A percentile compares a stretch with the other conserved stretches of the same genome.
These are phyloP conservation scores for Hygrocybe punicea DNA, from an alignment of 768 basidiomycete species.

Conservation along the genomic window DNA sequence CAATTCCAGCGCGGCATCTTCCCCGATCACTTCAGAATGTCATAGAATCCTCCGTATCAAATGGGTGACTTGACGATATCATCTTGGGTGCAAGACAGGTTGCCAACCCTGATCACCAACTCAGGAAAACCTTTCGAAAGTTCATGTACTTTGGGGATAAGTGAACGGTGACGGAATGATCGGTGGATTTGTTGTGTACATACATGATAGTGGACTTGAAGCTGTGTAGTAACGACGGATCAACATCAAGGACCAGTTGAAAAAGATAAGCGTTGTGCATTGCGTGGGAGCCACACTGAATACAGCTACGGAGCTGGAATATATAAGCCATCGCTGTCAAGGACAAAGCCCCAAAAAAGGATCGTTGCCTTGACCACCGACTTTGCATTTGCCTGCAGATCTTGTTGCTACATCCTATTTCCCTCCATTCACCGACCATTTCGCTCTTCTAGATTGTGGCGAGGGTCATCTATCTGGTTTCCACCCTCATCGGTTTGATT, in stretches of 20 bases:
- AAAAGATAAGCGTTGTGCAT: no score
- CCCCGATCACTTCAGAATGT: conserved; percentile 46
- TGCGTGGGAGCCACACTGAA: no score
- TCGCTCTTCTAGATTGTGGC: not conserved
- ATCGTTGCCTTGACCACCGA: conserved; percentile 45
- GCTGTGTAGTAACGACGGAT: no score
- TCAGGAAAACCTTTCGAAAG: conserved; percentile 62
- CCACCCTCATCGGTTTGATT: no score
- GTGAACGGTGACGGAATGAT: no score
- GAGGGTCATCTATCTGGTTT: no score
- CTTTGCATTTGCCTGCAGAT: conserved; percentile 24
- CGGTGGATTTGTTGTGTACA: no score
- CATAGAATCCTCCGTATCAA: conserved; percentile 57
- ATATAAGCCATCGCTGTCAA: conserved; percentile 5
- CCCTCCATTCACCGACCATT: not conserved
- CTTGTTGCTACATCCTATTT: conserved; percentile 32
- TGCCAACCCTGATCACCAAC: conserved; percentile 46
- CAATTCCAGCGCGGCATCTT: conserved; percentile 54
- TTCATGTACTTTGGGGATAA: conserved; percentile 62
- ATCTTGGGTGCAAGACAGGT: conserved; percentile 71
- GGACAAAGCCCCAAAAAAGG: no score
- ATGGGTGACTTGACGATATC: conserved; percentile 76
- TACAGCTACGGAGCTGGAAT: conserved; percentile 4
- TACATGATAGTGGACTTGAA: no score
- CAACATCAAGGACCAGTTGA: no score